A percentile compares a stretch with the other conserved stretches of the same genome.
Conservation (phyloP, 2,329 filamentous ascomycete genomes). For the Rhynchosporium secalis region DNA sequence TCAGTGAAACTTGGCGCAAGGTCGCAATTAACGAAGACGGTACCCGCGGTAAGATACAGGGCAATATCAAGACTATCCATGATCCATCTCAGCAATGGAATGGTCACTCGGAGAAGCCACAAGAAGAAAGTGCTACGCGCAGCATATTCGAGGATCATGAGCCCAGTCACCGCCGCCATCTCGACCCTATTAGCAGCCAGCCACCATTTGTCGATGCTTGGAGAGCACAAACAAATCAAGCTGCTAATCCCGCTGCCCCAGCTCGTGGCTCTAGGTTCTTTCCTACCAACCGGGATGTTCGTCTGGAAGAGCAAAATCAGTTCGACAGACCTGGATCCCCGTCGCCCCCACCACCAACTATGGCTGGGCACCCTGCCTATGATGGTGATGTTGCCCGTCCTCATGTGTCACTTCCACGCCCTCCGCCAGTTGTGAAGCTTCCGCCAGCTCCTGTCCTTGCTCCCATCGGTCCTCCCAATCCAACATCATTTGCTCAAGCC, state of each 20-base stretch:
- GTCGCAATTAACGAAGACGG: conserved; percentile 38
- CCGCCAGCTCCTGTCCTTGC: conserved; percentile 54
- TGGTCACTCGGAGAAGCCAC: conserved; percentile 22
- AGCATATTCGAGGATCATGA: conserved; percentile 33
- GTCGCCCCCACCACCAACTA: conserved; percentile 71
- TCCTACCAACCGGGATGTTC: conserved; percentile 50
- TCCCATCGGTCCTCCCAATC: conserved; percentile 46
- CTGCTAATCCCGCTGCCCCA: conserved; percentile 44
- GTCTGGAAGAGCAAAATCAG: conserved; percentile 43
- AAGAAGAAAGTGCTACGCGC: conserved; percentile 15
- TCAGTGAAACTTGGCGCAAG: conserved; percentile 39
- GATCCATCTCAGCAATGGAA: conserved; percentile 26
- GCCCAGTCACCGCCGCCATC: conserved; percentile 24
- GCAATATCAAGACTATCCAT: conserved; percentile 28
- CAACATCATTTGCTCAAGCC: conserved; percentile 46
- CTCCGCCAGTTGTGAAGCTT: conserved; percentile 76
- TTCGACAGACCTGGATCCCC: conserved; percentile 53
- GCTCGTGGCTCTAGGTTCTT: conserved; percentile 62
- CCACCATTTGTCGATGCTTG: conserved; percentile 38
- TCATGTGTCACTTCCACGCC: conserved; percentile 67
- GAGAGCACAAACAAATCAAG: conserved; percentile 29
- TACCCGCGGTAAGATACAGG: conserved; percentile 33
- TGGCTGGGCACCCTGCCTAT: conserved; percentile 70
- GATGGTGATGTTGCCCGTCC: conserved; percentile 65
- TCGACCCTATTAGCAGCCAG: conserved; percentile 25